Evolutionary conservation across 345 rosid genomes (phyloP), one percentile per base, ranked within the genome.

Genomic region (Reutealis trisperma): DNA sequence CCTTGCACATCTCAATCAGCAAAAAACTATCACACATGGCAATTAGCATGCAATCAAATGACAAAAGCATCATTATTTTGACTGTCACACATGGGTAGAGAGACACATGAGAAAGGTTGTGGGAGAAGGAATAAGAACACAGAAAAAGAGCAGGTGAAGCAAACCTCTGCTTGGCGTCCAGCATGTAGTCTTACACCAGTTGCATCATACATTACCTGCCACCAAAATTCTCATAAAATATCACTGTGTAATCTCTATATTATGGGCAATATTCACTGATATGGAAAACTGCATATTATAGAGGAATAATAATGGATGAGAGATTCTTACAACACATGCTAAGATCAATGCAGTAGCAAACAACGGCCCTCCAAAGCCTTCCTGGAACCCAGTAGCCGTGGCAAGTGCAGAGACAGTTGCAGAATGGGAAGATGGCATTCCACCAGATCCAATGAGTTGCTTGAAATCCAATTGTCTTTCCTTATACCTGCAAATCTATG

Each of bases 351-450:
- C 90, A 34, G 74, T 74, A 1, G 97, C 91, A 65, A 94, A 93
- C 61, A 79, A 70, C 2, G 95, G 76, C 67, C 93, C 92, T 34
- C 91, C 92, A 73, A 90, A 84, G 74, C 98, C 94, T 76, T 90
- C 88, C 83, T 88, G 95, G 71, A 90, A 84, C 25, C 95, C 97
- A 63, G 88, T 55, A 44, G 97, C 90, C 52, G 83, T 45, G 67
- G 98, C 91, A 21, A 94, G 85, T 60, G 95, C 91, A 59, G 92
- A 75, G 66, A 93, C 95, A 0, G 94, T 94, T 41, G 97, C 86
- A 62, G 99, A 93, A 88, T 93, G 99, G 49, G 99, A 88, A 18
- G 98, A 95, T 8, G 99, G 97, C 99, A 95, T 93, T 37, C 99
- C 99, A 71, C 98, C 98, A 13, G 99, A 95, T 66, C 94, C 95